Conservation (phyloP, 2,329 filamentous ascomycete genomes). For the Hortaea sp. region DNA sequence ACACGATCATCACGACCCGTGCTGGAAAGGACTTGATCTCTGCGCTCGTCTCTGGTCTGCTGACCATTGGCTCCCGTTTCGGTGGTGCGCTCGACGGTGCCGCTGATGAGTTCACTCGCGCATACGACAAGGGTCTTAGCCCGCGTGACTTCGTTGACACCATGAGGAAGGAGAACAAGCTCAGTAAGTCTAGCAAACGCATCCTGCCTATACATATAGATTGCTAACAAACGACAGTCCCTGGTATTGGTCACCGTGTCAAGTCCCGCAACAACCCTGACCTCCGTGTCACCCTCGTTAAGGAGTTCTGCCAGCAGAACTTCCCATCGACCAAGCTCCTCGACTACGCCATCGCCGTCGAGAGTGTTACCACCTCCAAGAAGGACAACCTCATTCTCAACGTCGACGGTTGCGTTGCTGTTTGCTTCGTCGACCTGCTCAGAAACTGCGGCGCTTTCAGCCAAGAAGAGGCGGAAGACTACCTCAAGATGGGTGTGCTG, state of each 20-base stretch:
- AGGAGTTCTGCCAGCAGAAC: conserved; percentile 95
- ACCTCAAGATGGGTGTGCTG: conserved; percentile 96
- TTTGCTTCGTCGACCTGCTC: conserved; percentile 96
- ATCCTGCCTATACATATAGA: conserved; percentile 1
- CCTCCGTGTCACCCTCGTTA: conserved; percentile 97
- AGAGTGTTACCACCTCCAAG: conserved; percentile 97
- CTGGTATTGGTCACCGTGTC: conserved; percentile 97
- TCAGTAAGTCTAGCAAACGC: conserved; percentile 48
- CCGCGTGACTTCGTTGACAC: conserved; percentile 97
- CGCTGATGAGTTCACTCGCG: conserved; percentile 96
- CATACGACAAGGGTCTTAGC: conserved; percentile 94
- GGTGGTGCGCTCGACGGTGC: conserved; percentile 97
- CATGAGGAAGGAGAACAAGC: conserved; percentile 99
- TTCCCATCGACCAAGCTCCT: conserved; percentile 98
- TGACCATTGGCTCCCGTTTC: conserved; percentile 96
- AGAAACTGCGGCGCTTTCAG: conserved; percentile 98
- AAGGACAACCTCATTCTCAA: conserved; percentile 99
- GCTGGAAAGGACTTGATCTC: conserved; percentile 98
- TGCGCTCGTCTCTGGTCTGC: conserved; percentile 86
- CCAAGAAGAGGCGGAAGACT: conserved; percentile 93
- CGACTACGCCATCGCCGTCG: conserved; percentile 95
- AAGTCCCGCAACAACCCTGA: conserved; percentile 99
- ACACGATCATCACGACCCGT: conserved; percentile 99
- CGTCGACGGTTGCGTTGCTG: conserved; percentile 94
- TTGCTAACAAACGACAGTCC: conserved; percentile 46